Percentiles rank a stretch among this genome's conserved stretches.
Conservation (phyloP, 1,139 yeast species). For the Hyphopichia fennica region DNA sequence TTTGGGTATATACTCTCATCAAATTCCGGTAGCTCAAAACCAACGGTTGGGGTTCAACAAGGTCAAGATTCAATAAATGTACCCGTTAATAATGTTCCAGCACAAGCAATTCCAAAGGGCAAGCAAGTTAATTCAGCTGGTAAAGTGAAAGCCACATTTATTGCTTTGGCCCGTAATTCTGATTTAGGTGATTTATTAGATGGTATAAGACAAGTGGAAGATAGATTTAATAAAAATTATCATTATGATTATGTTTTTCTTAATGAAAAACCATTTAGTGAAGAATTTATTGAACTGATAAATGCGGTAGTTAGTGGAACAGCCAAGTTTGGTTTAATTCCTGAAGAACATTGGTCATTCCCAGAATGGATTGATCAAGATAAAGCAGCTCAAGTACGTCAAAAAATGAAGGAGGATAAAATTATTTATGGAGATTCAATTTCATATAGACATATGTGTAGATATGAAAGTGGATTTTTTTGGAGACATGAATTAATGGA, state of each 20-base stretch:
- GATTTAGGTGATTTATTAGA: conserved; percentile 36
- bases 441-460: conserved; percentile 83
- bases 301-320: conserved; percentile 1
- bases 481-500: conserved; percentile 71
- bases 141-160: conserved; percentile 45
- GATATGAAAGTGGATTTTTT: conserved; percentile 89
- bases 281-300: conserved; percentile 39
- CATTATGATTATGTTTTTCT: conserved; percentile 51
- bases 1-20: conserved; percentile 62
- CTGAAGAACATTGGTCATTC: conserved; percentile 45
- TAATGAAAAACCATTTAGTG: conserved; percentile 42
- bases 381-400: conserved; percentile 54
- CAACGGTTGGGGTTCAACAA: conserved; percentile 9
- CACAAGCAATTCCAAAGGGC: conserved; percentile 3
- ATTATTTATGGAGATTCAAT: conserved; percentile 63
- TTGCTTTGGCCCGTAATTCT: conserved; percentile 43
- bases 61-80: conserved; percentile 11
- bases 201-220: conserved; percentile 47
- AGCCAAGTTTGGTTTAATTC: conserved; percentile 4
- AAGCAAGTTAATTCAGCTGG: conserved; percentile 11
- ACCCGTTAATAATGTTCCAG: conserved; percentile 10
- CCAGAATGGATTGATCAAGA: conserved; percentile 62
- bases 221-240: conserved; percentile 42
- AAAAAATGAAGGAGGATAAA: conserved; percentile 48
- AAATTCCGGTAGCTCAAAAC: conserved; percentile 49